Evolutionary conservation across 2,329 filamentous ascomycete species (phyloP).

Genomic region (Fusarium anthophilum): DNA sequence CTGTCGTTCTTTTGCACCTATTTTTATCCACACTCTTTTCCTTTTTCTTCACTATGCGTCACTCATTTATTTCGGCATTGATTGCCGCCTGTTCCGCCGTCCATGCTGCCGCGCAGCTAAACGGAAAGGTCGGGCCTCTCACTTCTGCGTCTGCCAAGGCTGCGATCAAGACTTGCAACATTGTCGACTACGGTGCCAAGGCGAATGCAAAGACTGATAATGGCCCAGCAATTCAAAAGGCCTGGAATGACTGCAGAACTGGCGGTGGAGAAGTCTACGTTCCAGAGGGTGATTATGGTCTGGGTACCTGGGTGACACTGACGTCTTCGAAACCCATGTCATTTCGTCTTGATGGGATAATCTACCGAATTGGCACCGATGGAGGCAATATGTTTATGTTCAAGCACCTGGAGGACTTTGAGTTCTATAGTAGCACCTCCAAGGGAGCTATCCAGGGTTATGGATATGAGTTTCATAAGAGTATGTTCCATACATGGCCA

Average conservation of each 20-base stretch:
- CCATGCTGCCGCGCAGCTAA: slow-evolving; percentile 34
- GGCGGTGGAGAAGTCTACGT: slow-evolving; percentile 31
- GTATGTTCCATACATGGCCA: background rate
- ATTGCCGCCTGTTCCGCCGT: slow-evolving; percentile 24
- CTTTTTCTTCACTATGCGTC: background rate
- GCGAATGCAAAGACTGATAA: slow-evolving; percentile 26
- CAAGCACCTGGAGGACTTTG: slow-evolving; percentile 32
- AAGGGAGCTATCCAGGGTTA: slow-evolving; percentile 33
- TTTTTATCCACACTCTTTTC: background rate
- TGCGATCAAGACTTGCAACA: slow-evolving; percentile 31
- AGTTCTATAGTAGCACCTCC: slow-evolving; percentile 34
- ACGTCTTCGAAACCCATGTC: slow-evolving; percentile 31
- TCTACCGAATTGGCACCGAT: slow-evolving; percentile 28
- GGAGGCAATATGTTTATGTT: slow-evolving; percentile 35
- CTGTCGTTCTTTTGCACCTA: background rate
- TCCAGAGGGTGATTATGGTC: slow-evolving; percentile 30
- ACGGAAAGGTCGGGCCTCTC: slow-evolving; percentile 27
- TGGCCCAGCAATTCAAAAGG: slow-evolving; percentile 26
- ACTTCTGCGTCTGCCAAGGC: slow-evolving; percentile 21
- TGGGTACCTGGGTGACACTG: slow-evolving; percentile 28
- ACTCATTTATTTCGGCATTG: slow-evolving; percentile 24
- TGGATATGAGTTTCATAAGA: background rate
- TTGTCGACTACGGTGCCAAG: slow-evolving; percentile 29
- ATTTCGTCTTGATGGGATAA: slow-evolving; percentile 29
- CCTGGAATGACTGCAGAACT: slow-evolving; percentile 26